phyloP scores from a whole-genome alignment of 495 filamentous ascomycete species.

The Choiromyces venosus region DNA sequence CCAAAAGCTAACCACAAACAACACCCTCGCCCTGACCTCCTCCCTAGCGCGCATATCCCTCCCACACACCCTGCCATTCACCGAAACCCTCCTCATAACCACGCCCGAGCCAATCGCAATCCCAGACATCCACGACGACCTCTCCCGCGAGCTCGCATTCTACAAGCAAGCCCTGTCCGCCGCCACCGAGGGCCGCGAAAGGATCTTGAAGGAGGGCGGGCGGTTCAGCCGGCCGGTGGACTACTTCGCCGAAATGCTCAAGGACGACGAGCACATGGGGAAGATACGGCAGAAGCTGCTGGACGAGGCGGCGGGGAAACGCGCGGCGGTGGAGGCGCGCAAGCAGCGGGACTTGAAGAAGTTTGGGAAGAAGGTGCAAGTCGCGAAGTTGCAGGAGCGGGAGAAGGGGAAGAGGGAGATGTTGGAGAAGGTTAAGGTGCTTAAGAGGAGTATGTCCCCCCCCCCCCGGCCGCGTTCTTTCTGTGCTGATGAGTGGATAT shows the following conservation, averaged over 20 bases:
- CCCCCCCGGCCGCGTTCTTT: slow-evolving; percentile 7
- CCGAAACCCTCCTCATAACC: slow-evolving; percentile 55
- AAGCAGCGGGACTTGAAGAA: slow-evolving; percentile 95
- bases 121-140: slow-evolving; percentile 50
- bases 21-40: slow-evolving; percentile 73
- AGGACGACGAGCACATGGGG: slow-evolving; percentile 96
- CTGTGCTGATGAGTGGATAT: neutral
- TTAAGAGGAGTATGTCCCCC: slow-evolving; percentile 80
- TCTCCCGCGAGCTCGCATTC: slow-evolving; percentile 76
- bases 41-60: slow-evolving; percentile 70
- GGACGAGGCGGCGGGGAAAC: slow-evolving; percentile 85
- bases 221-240: slow-evolving; percentile 83
- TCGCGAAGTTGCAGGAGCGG: slow-evolving; percentile 89
- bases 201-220: slow-evolving; percentile 65
- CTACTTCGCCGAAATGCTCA: slow-evolving; percentile 98
- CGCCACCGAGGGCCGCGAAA: slow-evolving; percentile 60
- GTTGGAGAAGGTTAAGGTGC: slow-evolving; percentile 81
- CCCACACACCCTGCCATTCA: slow-evolving; percentile 54
- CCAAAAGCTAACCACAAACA: slow-evolving; percentile 95
- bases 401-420: slow-evolving; percentile 84
- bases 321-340: slow-evolving; percentile 83
- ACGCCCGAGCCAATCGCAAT: slow-evolving; percentile 48
- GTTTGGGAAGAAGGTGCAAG: slow-evolving; percentile 97
- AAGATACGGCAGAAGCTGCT: slow-evolving; percentile 89
- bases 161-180: slow-evolving; percentile 84